phyloP scores from a whole-genome alignment of 192 early-diverging fungal species.

The Coemansia sp. region DNA sequence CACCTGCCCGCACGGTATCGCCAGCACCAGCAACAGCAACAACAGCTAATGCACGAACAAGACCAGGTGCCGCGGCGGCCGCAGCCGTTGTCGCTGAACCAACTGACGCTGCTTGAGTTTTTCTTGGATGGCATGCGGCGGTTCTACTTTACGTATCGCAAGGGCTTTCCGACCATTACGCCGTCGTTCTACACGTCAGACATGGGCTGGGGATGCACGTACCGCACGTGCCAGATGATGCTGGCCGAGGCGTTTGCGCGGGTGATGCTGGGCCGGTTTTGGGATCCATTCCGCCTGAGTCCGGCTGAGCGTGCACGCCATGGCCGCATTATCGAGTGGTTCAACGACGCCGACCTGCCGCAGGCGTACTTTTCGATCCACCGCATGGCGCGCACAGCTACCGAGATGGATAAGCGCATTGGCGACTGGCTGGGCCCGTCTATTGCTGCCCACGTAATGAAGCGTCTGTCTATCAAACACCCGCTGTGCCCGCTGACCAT shows the following conservation, averaged over 20 bases:
- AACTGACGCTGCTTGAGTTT: constrained; percentile 54
- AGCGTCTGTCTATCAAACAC: constrained; percentile 50
- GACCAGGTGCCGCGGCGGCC: constrained; percentile 12
- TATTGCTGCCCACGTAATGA: constrained; percentile 55
- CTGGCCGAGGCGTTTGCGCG: constrained; percentile 52
- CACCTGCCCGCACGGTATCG: constrained; percentile 23
- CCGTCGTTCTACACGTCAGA: constrained; percentile 58
- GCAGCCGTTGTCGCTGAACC: constrained; percentile 49
- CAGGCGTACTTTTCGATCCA: constrained; percentile 54
- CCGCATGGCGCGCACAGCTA: constrained; percentile 53
- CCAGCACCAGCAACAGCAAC: constrained; percentile 10
- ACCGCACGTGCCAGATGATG: constrained; percentile 58
- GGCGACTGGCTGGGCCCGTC: constrained; percentile 58
- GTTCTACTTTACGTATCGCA: constrained; percentile 56
- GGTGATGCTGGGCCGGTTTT: constrained; percentile 48
- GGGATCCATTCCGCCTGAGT: constrained; percentile 50
- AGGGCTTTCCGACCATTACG: constrained; percentile 53
- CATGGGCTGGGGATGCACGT: constrained; percentile 58
- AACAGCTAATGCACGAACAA: not conserved
- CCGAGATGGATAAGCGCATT: constrained; percentile 54
- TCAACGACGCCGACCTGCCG: constrained; percentile 43
- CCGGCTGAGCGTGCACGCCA: constrained; percentile 35
- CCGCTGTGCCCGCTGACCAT: constrained; percentile 45
- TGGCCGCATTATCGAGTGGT: constrained; percentile 51
- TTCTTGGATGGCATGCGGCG: constrained; percentile 55